A percentile compares a stretch with the other conserved stretches of the same genome.
phyloP scores from a whole-genome alignment of 805 yeast genomes.

The Ascoidea asiatica region DNA sequence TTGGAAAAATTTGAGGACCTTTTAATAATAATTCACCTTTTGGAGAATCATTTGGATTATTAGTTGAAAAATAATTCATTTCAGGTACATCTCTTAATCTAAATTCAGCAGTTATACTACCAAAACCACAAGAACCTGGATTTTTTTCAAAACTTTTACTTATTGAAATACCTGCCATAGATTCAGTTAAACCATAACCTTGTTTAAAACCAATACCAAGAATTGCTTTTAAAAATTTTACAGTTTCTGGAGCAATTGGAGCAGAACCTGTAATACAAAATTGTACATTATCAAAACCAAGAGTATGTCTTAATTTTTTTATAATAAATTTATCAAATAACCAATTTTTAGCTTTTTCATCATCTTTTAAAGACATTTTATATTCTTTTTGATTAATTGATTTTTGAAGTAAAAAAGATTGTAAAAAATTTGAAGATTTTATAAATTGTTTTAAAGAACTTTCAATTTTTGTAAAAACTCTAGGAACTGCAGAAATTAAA shows the following conservation, averaged over 20 bases:
- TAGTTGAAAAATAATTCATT: slow-evolving; percentile 23
- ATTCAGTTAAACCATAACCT: slow-evolving; percentile 45
- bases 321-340: slow-evolving; percentile 22
- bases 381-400: slow-evolving; percentile 6
- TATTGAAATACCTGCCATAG: slow-evolving; percentile 31
- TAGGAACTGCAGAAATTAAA: slow-evolving; percentile 34
- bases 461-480: slow-evolving; percentile 40
- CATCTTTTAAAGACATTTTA: slow-evolving; percentile 7
- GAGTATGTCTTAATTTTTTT: slow-evolving; percentile 17
- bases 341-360: slow-evolving; percentile 8
- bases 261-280: slow-evolving; percentile 37
- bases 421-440: neutral
- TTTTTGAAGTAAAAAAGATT: slow-evolving; percentile 7
- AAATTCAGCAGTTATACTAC: slow-evolving; percentile 30
- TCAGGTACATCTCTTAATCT: slow-evolving; percentile 33
- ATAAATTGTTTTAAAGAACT: slow-evolving; percentile 30
- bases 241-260: slow-evolving; percentile 41
- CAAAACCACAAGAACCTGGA: slow-evolving; percentile 25
- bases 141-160: slow-evolving; percentile 23
- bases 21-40: slow-evolving; percentile 38
- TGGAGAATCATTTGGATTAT: slow-evolving; percentile 15
- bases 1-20: slow-evolving; percentile 40
- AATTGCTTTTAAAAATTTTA: slow-evolving; percentile 38
- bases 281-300: slow-evolving; percentile 25
- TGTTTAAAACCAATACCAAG: slow-evolving; percentile 31